phyloP scores from a whole-genome alignment of 2,329 filamentous ascomycete species.

The Proliferodiscus dingleyae region DNA sequence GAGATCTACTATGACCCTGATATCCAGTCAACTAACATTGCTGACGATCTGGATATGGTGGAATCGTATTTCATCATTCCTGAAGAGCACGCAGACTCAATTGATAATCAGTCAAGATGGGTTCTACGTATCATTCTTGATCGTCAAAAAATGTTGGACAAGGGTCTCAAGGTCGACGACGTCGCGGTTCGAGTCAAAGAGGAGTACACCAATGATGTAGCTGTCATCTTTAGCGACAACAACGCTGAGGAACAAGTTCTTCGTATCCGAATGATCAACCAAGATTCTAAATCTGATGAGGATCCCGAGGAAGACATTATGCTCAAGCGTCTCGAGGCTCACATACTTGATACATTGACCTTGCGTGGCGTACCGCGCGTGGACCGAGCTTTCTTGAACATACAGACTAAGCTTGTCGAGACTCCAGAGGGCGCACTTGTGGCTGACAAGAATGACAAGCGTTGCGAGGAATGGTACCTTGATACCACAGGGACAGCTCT shows the following conservation, averaged over 20 bases:
- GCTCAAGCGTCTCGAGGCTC: slow-evolving; percentile 84
- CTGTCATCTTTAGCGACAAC: slow-evolving; percentile 95
- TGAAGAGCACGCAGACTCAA: slow-evolving; percentile 60
- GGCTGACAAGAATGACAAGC: slow-evolving; percentile 65
- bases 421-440: slow-evolving; percentile 67
- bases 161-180: slow-evolving; percentile 84
- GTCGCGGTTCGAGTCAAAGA: slow-evolving; percentile 87
- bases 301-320: slow-evolving; percentile 83
- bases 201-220: slow-evolving; percentile 77
- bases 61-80: slow-evolving; percentile 95
- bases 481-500: slow-evolving; percentile 91
- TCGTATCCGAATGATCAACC: slow-evolving; percentile 76
- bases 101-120: slow-evolving; percentile 86
- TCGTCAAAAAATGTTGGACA: slow-evolving; percentile 91
- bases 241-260: slow-evolving; percentile 95
- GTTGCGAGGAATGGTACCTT: slow-evolving; percentile 89
- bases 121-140: slow-evolving; percentile 88
- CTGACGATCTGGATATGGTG: slow-evolving; percentile 87
- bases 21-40: slow-evolving; percentile 77
- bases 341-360: slow-evolving; percentile 85
- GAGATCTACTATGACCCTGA: slow-evolving; percentile 98
- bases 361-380: slow-evolving; percentile 87
- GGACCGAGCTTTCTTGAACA: slow-evolving; percentile 88
- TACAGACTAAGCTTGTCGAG: slow-evolving; percentile 64
- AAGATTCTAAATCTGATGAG: slow-evolving; percentile 71